Percentiles rank a stretch among this genome's conserved stretches.
These are phyloP conservation scores for Diaporthe batatas DNA, from an alignment of 2,329 filamentous ascomycete genomes.

Conservation along the genomic window DNA sequence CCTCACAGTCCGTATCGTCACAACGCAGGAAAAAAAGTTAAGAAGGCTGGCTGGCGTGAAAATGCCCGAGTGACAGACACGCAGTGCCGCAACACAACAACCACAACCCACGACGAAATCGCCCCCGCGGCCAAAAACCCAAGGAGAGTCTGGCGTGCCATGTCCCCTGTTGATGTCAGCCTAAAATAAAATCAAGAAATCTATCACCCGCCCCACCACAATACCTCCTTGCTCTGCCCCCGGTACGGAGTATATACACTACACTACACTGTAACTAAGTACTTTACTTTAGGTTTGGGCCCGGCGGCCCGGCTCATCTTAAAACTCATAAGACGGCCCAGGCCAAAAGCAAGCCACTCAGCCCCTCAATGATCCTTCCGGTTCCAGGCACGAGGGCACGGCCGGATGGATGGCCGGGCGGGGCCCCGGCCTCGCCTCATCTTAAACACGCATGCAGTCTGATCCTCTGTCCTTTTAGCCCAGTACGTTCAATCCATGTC, in stretches of 20 bases:
- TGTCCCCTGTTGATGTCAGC: background rate
- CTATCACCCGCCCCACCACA: constrained; percentile 5
- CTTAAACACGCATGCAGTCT: background rate
- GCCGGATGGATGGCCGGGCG: too few species aligned
- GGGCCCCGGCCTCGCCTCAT: constrained; percentile 6
- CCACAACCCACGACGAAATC: too few species aligned
- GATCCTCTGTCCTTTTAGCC: background rate
- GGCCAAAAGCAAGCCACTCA: background rate
- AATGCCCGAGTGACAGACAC: background rate
- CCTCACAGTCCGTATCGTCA: background rate
- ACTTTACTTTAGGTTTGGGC: background rate
- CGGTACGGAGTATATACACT: background rate
- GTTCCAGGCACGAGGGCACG: background rate
- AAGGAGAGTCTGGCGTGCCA: too few species aligned
- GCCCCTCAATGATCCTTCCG: background rate
- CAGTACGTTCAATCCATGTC: background rate
- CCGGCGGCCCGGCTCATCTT: background rate
- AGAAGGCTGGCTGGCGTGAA: background rate
- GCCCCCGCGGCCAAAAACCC: too few species aligned
- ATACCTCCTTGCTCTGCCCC: too few species aligned
- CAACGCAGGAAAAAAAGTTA: background rate
- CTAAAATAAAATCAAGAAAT: background rate
- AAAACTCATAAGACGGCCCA: background rate
- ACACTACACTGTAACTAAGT: too few species aligned
- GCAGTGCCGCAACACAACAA: constrained; percentile 4